Conservation (phyloP, 306 rosid genomes). For the Astragalus glycyphyllos region DNA sequence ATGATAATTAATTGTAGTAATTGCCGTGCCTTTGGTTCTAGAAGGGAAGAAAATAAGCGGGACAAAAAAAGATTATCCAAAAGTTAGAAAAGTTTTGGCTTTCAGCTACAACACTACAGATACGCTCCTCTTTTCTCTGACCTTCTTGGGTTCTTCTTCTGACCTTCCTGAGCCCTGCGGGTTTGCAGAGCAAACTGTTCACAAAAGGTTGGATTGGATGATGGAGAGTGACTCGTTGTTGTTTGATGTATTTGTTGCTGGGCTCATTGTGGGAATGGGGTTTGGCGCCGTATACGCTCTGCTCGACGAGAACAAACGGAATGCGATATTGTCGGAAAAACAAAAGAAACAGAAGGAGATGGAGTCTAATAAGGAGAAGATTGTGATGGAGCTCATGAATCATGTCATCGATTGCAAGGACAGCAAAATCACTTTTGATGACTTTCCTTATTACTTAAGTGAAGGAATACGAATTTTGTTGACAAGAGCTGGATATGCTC, state of each 20-base stretch:
- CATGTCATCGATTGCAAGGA: slow-evolving; percentile 61
- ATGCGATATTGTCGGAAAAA: too few species aligned
- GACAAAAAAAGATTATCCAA: slow-evolving; percentile 36
- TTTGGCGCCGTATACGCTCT: too few species aligned
- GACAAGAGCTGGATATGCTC: slow-evolving; percentile 77
- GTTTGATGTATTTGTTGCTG: too few species aligned
- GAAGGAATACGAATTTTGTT: slow-evolving; percentile 65
- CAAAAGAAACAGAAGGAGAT: too few species aligned
- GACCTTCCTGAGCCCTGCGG: too few species aligned
- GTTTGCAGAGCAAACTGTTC: too few species aligned
- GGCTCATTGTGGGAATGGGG: too few species aligned
- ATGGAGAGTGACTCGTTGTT: too few species aligned
- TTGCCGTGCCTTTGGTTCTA: slow-evolving; percentile 46
- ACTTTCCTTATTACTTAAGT: slow-evolving; percentile 78
- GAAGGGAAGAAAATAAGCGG: slow-evolving; percentile 32
- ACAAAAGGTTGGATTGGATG: too few species aligned
- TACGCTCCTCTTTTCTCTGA: too few species aligned
- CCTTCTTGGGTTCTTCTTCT: too few species aligned
- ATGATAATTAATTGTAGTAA: slow-evolving; percentile 17
- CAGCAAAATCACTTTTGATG: slow-evolving; percentile 58
- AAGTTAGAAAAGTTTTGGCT: slow-evolving; percentile 27
- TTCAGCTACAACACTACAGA: slow-evolving; percentile 38
- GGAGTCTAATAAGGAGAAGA: slow-evolving; percentile 56
- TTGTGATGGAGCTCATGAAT: slow-evolving; percentile 66
- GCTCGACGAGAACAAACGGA: too few species aligned